Evolutionary conservation across 805 yeast genomes (phyloP), one percentile per base, ranked within the genome.

Genomic region (Yarrowia divulgata): DNA sequence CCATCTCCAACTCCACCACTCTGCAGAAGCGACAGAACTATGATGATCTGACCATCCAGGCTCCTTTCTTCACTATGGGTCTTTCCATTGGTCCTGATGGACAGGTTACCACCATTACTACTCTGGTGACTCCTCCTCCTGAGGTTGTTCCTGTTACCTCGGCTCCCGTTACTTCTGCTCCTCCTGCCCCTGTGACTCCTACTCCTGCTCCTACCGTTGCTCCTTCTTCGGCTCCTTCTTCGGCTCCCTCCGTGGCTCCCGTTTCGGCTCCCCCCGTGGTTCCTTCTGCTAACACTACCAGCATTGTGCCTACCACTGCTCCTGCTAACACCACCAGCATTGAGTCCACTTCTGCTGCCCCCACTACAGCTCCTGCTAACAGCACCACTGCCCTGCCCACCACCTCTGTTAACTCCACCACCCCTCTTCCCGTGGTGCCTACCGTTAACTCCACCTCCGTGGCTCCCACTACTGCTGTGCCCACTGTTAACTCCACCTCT

Each of bases 81-180:
- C 63, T 57, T 18, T 57, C 63, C 16, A 40, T 57, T n/a, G 63
- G 63, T 40, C 63, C 63, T 29, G 39, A 57, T 39, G 63, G 63
- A 16, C 16, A 40, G 48, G 48, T 57, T 9, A 29, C 37, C 9
- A 57, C 63, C 23, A 57, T 57, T n/a, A 57, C 63, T 10, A 57
- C 63, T 16, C 37, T 40, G 29, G 63, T 57, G n/a, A 57, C 63
- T 29, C 63, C 63, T 40, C 19, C 63, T 12, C 63, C 63, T 5
- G 46, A 7, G 32, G 16, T 29, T 18, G 9, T 49, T 8, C n/a
- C 39, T 10, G 19, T 23, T n/a, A 34, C 42, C 3, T 14, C 57
- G 35, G 42, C 57, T 35, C 29, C 43, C n/a, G n/a, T n/a, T n/a
- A n/a, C n/a, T n/a, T n/a, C n/a, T n/a, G n/a, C n/a, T 23, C 37